Percentiles rank a stretch among this genome's conserved stretches.
Conservation (phyloP, 768 basidiomycete genomes). For the Paxillus rubicundulus region DNA sequence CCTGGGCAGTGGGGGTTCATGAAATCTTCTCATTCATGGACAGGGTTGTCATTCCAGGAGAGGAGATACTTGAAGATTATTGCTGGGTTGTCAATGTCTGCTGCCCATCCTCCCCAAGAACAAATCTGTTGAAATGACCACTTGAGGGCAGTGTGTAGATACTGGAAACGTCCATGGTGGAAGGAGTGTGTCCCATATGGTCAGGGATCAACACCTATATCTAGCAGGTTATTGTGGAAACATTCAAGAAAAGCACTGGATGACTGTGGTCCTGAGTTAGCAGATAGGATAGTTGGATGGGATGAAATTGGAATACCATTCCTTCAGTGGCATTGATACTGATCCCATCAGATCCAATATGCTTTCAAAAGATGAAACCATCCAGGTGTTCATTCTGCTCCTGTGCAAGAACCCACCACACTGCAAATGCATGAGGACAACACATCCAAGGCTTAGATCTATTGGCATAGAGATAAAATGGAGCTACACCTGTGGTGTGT, state of each 20-base stretch:
- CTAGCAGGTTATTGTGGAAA: slow-evolving; percentile 41
- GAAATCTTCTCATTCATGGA: slow-evolving; percentile 33
- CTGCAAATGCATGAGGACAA: slow-evolving; percentile 31
- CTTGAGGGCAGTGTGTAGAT: slow-evolving; percentile 25
- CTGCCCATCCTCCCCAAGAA: slow-evolving; percentile 45
- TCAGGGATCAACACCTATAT: slow-evolving; percentile 37
- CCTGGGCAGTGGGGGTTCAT: slow-evolving; percentile 32
- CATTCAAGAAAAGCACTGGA: slow-evolving; percentile 34
- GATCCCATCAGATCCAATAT: neutral
- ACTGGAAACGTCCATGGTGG: slow-evolving; percentile 41
- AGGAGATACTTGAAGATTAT: slow-evolving; percentile 45
- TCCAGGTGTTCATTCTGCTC: neutral
- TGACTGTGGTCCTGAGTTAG: slow-evolving; percentile 21
- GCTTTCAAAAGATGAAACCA: slow-evolving; percentile 1
- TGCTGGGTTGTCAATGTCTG: slow-evolving; percentile 34
- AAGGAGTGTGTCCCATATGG: slow-evolving; percentile 34
- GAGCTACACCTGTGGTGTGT: slow-evolving; percentile 26
- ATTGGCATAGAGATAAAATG: slow-evolving; percentile 27
- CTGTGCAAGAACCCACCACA: slow-evolving; percentile 20
- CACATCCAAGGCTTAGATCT: slow-evolving; percentile 32
- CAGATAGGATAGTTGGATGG: neutral
- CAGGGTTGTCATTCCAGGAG: slow-evolving; percentile 40
- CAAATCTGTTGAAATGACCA: slow-evolving; percentile 42
- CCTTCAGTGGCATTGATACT: neutral
- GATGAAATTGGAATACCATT: neutral